Evolutionary conservation across 768 basidiomycete genomes (phyloP), one percentile per base, ranked within the genome.

Genomic region (Ramaria sp.): DNA sequence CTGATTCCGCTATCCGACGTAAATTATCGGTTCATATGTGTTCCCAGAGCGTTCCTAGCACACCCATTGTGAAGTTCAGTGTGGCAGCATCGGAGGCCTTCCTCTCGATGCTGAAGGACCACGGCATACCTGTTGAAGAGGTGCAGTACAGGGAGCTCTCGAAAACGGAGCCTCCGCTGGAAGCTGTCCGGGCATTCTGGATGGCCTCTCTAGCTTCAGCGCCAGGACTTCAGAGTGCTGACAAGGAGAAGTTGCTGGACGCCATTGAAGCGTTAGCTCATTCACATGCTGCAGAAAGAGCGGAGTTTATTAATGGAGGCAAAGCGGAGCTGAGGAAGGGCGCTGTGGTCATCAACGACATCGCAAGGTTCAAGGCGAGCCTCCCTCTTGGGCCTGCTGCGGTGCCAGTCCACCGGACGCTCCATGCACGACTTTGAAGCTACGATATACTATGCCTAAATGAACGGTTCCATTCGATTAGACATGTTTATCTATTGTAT

Each of bases 1-100:
- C 83, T 4, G 77, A 73, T 0, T 88, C 88, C 0, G 58, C 70
- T 27, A 76, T 72, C 2, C 82, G 94, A 37, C 74, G 85, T 13
- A 98, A 98, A 68, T 70, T 92, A 50, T 91, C 93, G 1, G 73
- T 89, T 45, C 95, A 94, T 59, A 72, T 88, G 69, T 72, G 74
- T 43, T 90, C 89, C 10, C 82, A 82, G 62, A 85, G 16, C 10
- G 45, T 55, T 12, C 32, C 53, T 3, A 44, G 43, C 22, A 45
- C 16, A 57, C 76, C 67, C 7, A 70, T 71, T 3, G 75, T 74
- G 62, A 80, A 74, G 58, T 75, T 92, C 64, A 88, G 86, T 62
- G 63, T 70, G 1, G 73, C 78, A 3, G 82, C 88, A 4, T 73
- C 78, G 36, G 69, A 78, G 55, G 82, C 78, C 5, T 85, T 93